Percentiles rank a stretch among this genome's conserved stretches.
Conservation (phyloP, 345 rosid genomes). For the Citrus trifoliata region DNA sequence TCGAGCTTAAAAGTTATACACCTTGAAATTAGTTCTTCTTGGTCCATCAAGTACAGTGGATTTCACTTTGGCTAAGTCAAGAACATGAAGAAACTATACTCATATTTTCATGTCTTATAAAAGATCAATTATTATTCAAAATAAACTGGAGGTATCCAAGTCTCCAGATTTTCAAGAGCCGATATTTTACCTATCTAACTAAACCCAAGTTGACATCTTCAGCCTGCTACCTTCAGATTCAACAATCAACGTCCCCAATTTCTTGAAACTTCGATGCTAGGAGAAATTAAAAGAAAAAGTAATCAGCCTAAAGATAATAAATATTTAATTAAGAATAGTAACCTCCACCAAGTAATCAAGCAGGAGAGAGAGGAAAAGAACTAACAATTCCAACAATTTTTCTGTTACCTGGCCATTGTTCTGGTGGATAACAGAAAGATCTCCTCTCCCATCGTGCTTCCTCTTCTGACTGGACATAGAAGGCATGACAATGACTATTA, state of each 20-base stretch:
- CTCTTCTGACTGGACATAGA: slow-evolving; percentile 59
- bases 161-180: not conserved
- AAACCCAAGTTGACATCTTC: not conserved
- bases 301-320: not conserved
- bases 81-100: not conserved
- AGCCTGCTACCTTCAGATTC: not conserved
- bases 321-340: not conserved
- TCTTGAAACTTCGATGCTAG: not conserved
- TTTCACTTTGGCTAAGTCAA: not conserved
- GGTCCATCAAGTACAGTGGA: no score
- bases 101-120: not conserved
- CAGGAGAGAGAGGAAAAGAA: not conserved
- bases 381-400: not conserved
- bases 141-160: no score
- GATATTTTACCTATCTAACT: not conserved
- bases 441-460: slow-evolving; percentile 80
- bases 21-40: no score
- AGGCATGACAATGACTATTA: not conserved
- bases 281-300: not conserved
- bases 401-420: slow-evolving; percentile 30
- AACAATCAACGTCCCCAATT: not conserved
- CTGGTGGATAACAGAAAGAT: slow-evolving; percentile 56
- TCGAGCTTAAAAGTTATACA: no score
- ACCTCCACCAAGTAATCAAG: not conserved
- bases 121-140: not conserved